Conservation (phyloP, 257 asterid genomes). For the Lantana camara region DNA sequence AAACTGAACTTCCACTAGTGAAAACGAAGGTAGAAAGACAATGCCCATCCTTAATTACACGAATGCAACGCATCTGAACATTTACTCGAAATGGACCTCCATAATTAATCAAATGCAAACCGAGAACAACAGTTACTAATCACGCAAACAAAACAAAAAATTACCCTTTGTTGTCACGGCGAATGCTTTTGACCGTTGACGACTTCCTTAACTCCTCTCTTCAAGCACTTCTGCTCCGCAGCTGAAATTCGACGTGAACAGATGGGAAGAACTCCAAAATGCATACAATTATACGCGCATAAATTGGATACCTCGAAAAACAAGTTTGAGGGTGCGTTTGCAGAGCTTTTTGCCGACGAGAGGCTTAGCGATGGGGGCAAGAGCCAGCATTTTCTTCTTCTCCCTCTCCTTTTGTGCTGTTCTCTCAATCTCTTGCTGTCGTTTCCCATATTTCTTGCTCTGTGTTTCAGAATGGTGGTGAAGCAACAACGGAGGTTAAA, state of each 20-base stretch:
- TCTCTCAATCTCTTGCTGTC: conserved; percentile 69
- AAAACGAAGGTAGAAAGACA: background rate
- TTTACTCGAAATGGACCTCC: background rate
- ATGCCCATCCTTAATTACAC: background rate
- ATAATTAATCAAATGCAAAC: background rate
- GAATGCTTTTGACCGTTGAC: conserved; percentile 68
- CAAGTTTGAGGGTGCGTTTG: conserved; percentile 71
- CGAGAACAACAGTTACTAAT: background rate
- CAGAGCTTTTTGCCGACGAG: conserved; percentile 70
- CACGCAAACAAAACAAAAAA: background rate
- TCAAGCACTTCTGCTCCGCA: conserved; percentile 75
- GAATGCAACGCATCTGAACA: too few relatives aligned
- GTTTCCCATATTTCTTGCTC: conserved; percentile 57
- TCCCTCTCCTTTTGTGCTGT: conserved; percentile 63
- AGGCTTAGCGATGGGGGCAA: conserved; percentile 78
- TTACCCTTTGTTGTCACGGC: conserved; percentile 76
- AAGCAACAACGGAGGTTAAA: too few relatives aligned
- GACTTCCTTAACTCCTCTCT: conserved; percentile 82
- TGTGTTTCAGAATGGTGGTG: too few relatives aligned
- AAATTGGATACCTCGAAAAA: conserved; percentile 47
- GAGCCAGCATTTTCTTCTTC: conserved; percentile 53
- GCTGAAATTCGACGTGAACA: conserved; percentile 38
- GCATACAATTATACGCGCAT: background rate
- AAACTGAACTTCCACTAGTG: background rate
- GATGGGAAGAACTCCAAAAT: background rate